Conservation (phyloP, 495 filamentous ascomycete species). For the Podospora tetraspora region DNA sequence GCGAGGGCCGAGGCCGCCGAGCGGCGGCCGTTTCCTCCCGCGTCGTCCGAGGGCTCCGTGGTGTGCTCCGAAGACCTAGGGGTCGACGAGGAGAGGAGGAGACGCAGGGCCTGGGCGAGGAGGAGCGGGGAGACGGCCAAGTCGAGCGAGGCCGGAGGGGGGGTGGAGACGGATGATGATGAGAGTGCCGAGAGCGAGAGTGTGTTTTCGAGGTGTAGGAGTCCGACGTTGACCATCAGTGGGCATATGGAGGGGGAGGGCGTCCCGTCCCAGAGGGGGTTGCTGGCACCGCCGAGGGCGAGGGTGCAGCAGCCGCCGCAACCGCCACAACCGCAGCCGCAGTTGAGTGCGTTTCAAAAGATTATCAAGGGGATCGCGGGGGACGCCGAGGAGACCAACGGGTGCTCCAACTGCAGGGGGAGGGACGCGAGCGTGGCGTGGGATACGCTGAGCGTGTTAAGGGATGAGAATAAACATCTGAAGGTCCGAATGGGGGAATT, state of each 20-base stretch:
- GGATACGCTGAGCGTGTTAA: slow-evolving; percentile 63
- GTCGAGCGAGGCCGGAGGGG: slow-evolving; percentile 27
- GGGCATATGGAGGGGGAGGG: slow-evolving; percentile 26
- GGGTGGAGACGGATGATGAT: slow-evolving; percentile 33
- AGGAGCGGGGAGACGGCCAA: slow-evolving; percentile 49
- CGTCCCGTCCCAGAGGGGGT: slow-evolving; percentile 6
- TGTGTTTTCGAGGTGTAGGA: slow-evolving; percentile 57
- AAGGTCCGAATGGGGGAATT: slow-evolving; percentile 63
- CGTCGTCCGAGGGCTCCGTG: slow-evolving; percentile 24
- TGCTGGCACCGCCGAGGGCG: slow-evolving; percentile 14
- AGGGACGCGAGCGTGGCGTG: slow-evolving; percentile 61
- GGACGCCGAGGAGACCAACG: slow-evolving; percentile 24
- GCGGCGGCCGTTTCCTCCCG: slow-evolving; percentile 22
- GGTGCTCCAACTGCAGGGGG: slow-evolving; percentile 58
- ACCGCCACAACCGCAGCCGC: slow-evolving; percentile 31
- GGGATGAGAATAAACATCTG: slow-evolving; percentile 66
- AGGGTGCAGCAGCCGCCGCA: slow-evolving; percentile 13
- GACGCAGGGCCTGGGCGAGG: slow-evolving; percentile 40
- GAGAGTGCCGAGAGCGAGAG: slow-evolving; percentile 55
- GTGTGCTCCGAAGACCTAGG: slow-evolving; percentile 47
- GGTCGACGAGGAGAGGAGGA: slow-evolving; percentile 43
- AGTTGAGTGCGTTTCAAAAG: slow-evolving; percentile 47
- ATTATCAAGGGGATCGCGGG: slow-evolving; percentile 45
- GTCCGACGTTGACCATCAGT: slow-evolving; percentile 42
- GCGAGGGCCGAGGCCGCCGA: slow-evolving; percentile 47